Percentiles rank a stretch among this genome's conserved stretches.
These are phyloP conservation scores for Cordyceps fumosorosea DNA, from an alignment of 2,329 filamentous ascomycete genomes.

Conservation along the genomic window DNA sequence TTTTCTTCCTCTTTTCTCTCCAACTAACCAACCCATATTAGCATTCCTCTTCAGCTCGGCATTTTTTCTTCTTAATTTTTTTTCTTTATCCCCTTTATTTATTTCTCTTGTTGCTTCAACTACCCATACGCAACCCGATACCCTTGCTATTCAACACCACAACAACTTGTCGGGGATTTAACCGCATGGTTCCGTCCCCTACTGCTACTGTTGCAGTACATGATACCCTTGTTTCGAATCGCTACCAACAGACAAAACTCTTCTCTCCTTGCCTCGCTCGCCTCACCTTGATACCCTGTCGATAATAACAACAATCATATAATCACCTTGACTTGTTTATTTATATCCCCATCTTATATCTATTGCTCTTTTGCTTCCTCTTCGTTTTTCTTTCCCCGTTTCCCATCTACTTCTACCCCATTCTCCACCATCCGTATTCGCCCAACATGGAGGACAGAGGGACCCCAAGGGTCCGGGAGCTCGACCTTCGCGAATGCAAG, in stretches of 20 bases:
- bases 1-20: background rate
- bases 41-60: background rate
- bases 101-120: background rate
- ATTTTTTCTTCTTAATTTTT: background rate
- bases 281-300: background rate
- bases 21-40: background rate
- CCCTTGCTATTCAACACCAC: background rate
- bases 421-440: constrained; percentile 14
- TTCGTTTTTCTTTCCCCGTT: background rate
- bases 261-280: background rate
- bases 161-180: background rate
- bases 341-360: constrained; percentile 3
- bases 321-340: constrained; percentile 1
- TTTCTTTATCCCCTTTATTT: background rate
- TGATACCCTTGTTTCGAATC: constrained; percentile 13
- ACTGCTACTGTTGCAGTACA: background rate
- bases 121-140: background rate
- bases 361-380: background rate
- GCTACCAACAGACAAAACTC: background rate
- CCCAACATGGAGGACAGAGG: constrained; percentile 17
- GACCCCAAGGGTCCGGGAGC: constrained; percentile 32
- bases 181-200: background rate
- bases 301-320: background rate
- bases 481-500: constrained; percentile 25
- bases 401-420: constrained; percentile 22